Conservation (phyloP, 208 protist species). For the Giardia muris region DNA sequence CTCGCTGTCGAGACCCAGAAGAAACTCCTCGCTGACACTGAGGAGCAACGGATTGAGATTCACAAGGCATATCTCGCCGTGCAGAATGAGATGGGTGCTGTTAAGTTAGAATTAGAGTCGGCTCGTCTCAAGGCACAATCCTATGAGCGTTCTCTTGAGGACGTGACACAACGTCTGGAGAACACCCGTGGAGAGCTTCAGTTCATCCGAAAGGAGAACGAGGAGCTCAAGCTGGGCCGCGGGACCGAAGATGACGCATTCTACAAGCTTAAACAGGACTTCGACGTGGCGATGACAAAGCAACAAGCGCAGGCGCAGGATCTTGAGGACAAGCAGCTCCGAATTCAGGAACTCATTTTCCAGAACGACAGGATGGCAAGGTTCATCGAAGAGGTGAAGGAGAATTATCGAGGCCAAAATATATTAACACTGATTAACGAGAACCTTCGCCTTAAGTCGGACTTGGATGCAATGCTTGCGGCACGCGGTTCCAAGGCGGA, state of each 20-base stretch:
- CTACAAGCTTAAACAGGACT: background rate
- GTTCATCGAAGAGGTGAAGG: constrained; percentile 4
- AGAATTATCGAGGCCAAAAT: background rate
- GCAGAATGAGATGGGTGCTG: background rate
- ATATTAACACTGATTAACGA: background rate
- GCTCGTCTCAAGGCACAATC: background rate
- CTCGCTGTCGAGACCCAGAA: background rate
- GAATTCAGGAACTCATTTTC: background rate
- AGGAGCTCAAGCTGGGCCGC: background rate
- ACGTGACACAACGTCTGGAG: background rate
- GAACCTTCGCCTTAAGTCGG: background rate
- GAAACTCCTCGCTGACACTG: background rate
- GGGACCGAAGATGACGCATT: background rate
- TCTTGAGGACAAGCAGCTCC: background rate
- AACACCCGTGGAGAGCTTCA: background rate
- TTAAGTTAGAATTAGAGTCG: background rate
- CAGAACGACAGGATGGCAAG: background rate
- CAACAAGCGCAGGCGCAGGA: background rate
- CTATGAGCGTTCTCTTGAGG: background rate
- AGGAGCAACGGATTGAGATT: background rate
- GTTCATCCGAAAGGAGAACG: background rate
- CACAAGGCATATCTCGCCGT: background rate
- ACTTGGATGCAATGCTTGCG: background rate
- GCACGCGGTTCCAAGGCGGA: background rate
- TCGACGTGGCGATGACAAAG: background rate